phyloP scores from a whole-genome alignment of 2,329 filamentous ascomycete species.

The Penicillium olsonii region DNA sequence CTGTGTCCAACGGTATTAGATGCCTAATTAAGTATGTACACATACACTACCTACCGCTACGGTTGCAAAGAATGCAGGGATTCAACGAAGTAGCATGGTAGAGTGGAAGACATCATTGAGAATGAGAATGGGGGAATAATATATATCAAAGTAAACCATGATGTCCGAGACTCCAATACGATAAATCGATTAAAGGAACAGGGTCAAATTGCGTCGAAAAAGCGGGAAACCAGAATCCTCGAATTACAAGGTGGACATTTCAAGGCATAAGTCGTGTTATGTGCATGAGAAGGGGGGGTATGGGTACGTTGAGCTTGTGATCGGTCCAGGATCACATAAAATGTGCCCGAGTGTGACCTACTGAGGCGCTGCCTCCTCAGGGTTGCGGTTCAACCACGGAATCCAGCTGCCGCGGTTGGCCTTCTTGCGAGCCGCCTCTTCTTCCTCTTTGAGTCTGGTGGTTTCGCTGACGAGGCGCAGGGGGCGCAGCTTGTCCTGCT shows the following conservation, averaged over 20 bases:
- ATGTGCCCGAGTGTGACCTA: constrained; percentile 9
- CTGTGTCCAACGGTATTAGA: no score
- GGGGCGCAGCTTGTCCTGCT: constrained; percentile 75
- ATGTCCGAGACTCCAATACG: constrained; percentile 3
- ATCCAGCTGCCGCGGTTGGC: constrained; percentile 51
- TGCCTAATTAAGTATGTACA: no score
- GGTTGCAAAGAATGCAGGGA: neutral
- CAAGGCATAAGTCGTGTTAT: constrained; percentile 24
- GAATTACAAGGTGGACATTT: constrained; percentile 13
- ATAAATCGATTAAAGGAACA: constrained; percentile 5
- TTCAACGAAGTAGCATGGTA: neutral
- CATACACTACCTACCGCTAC: no score
- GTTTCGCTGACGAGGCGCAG: constrained; percentile 70
- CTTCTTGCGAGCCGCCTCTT: constrained; percentile 46
- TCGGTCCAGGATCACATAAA: constrained; percentile 23
- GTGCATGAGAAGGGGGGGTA: constrained; percentile 21
- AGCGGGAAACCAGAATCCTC: constrained; percentile 13
- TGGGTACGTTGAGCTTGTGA: constrained; percentile 24
- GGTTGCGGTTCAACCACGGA: constrained; percentile 46
- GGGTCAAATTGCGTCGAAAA: constrained; percentile 15
- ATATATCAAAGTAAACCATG: constrained; percentile 7
- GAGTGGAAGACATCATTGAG: constrained; percentile 3
- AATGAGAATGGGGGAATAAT: constrained; percentile 9
- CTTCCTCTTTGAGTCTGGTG: constrained; percentile 43
- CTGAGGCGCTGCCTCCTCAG: constrained; percentile 27